Evolutionary conservation across 208 protist genomes (phyloP).

Genomic region (Phytomonas francai): DNA sequence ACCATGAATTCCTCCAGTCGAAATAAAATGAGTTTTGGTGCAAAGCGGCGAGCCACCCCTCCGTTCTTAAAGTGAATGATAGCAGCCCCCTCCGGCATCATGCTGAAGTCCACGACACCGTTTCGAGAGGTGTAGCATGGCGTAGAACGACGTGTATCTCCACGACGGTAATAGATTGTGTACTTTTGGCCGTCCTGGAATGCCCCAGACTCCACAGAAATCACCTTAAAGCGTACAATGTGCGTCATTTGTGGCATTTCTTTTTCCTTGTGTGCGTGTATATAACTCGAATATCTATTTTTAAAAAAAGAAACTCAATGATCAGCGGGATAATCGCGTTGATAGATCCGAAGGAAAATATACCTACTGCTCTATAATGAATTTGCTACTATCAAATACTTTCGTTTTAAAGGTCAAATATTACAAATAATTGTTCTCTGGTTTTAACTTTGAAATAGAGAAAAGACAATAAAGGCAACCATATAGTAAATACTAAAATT

Average conservation of each 20-base stretch:
- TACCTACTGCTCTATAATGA: neutral
- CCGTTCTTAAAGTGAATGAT: constrained; percentile 75
- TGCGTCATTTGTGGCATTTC: constrained; percentile 49
- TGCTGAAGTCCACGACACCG: constrained; percentile 62
- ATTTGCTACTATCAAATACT: constrained; percentile 4
- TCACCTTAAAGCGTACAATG: constrained; percentile 73
- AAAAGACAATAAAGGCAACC: neutral
- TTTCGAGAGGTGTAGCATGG: constrained; percentile 59
- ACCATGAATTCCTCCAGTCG: constrained; percentile 77
- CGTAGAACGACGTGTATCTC: constrained; percentile 59
- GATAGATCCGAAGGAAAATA: neutral
- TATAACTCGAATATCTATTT: neutral
- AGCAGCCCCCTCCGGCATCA: constrained; percentile 76
- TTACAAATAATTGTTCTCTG: neutral
- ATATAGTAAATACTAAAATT: too few relatives aligned
- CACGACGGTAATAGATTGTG: constrained; percentile 68
- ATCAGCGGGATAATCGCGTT: neutral
- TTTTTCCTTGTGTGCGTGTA: neutral
- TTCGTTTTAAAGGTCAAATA: constrained; percentile 1
- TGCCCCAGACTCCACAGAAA: constrained; percentile 49
- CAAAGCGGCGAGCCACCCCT: constrained; percentile 33
- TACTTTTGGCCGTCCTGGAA: constrained; percentile 68
- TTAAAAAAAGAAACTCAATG: constrained; percentile 7
- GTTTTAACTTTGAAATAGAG: constrained; percentile 3
- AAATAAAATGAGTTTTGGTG: constrained; percentile 74